phyloP scores from a whole-genome alignment of 305 asterid species.

The Solanum chacoense region DNA sequence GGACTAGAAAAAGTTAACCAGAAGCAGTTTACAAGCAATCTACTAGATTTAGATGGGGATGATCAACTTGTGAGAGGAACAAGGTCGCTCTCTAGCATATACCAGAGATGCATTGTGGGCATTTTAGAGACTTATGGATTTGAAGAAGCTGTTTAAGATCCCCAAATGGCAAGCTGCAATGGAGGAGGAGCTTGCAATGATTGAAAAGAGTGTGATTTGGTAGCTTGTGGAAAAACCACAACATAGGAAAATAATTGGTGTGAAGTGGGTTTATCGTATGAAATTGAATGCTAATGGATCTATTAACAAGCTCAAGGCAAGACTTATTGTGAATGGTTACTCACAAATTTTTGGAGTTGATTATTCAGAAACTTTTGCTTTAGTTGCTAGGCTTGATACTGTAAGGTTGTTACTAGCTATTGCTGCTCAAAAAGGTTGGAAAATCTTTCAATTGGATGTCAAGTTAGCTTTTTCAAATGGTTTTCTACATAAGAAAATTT shows the following conservation, averaged over 20 bases:
- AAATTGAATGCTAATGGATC: background rate
- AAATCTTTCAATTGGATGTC: background rate
- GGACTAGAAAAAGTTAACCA: too few relatives aligned
- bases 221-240: background rate
- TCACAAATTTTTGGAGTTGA: background rate
- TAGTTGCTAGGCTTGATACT: background rate
- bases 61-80: background rate
- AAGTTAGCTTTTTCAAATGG: background rate
- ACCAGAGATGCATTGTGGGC: background rate
- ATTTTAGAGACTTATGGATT: background rate
- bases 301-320: background rate
- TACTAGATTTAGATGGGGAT: background rate
- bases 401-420: background rate
- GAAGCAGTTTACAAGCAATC: too few relatives aligned
- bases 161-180: background rate
- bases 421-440: background rate
- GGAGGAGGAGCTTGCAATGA: background rate
- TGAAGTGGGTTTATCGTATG: background rate
- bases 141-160: background rate
- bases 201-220: background rate
- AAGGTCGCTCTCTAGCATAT: background rate
- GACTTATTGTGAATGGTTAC: background rate
- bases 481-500: background rate
- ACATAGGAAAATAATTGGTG: background rate
- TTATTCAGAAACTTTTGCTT: background rate